Conservation (phyloP, 768 basidiomycete genomes). For the Xerocomellus chrysenteron region DNA sequence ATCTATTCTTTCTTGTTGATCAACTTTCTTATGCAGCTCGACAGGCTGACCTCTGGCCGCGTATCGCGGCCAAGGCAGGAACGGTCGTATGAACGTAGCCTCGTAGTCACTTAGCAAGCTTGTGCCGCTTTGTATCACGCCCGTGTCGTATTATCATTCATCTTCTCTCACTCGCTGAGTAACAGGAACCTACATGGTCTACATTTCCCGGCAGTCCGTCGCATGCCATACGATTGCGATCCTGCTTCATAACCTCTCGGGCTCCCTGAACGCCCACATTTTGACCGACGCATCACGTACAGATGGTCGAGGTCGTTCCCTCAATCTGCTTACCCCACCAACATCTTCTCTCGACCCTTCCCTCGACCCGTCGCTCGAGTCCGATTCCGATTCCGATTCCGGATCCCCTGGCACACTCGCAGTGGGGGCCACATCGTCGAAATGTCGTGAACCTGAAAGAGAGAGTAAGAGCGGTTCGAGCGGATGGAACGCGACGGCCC, state of each 20-base stretch:
- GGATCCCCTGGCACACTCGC: neutral
- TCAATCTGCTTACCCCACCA: conserved; percentile 7
- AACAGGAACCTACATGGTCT: neutral
- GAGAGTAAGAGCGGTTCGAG: conserved; percentile 56
- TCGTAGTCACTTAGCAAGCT: neutral
- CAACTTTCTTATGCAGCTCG: neutral
- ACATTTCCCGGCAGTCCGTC: too few relatives aligned
- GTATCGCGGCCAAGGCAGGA: conserved; percentile 98
- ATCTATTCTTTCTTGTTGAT: neutral
- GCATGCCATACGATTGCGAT: neutral
- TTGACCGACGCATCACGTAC: conserved; percentile 30
- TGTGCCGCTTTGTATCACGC: too few relatives aligned
- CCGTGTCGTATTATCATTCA: too few relatives aligned
- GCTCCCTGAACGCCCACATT: conserved; percentile 21
- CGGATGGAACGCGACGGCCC: conserved; percentile 75
- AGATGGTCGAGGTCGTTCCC: conserved; percentile 13
- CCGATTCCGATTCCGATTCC: conserved; percentile 21
- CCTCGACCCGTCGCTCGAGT: conserved; percentile 4
- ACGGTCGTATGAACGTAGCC: conserved; percentile 79
- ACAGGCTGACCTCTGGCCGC: conserved; percentile 96
- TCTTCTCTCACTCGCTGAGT: too few relatives aligned
- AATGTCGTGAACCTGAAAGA: conserved; percentile 78
- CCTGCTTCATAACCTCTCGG: neutral
- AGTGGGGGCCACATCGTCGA: conserved; percentile 28
- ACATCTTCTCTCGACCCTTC: neutral